A percentile compares a stretch with the other conserved stretches of the same genome.
Evolutionary conservation across 2,329 filamentous ascomycete genomes (phyloP).

Genomic region (Chaetothyriales sp.): DNA sequence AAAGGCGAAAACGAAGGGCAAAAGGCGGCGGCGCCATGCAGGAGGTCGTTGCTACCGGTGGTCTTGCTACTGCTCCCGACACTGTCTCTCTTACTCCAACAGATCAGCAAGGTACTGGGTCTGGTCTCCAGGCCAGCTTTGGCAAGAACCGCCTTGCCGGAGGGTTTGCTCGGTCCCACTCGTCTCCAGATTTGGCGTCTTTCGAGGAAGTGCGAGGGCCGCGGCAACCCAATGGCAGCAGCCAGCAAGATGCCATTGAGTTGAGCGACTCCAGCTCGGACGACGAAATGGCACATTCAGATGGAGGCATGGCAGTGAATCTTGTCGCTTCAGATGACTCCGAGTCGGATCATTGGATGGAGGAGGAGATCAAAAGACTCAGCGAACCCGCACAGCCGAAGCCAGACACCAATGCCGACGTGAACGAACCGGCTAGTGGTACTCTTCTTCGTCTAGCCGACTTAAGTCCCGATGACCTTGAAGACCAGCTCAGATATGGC

Average conservation of each 20-base stretch:
- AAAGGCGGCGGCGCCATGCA: neutral
- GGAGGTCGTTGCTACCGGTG: no score
- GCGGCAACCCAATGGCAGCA: constrained; percentile 2
- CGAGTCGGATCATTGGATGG: neutral
- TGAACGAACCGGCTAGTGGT: neutral
- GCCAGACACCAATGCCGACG: neutral
- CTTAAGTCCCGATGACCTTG: constrained; percentile 25
- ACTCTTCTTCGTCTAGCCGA: constrained; percentile 20
- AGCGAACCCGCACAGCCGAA: neutral
- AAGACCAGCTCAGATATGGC: constrained; percentile 25
- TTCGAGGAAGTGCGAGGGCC: constrained; percentile 4
- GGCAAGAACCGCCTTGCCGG: constrained; percentile 16
- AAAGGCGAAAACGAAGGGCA: neutral
- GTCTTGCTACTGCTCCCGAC: neutral
- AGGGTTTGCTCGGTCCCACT: constrained; percentile 5
- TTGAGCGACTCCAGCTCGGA: neutral
- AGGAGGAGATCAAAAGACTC: neutral
- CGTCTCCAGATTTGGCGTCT: neutral
- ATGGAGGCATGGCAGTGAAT: neutral
- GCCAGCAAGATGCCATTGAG: constrained; percentile 2
- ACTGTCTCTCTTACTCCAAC: neutral
- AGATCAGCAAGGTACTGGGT: no score
- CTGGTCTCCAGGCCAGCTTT: neutral
- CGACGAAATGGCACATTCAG: constrained; percentile 1
- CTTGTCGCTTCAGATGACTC: neutral